phyloP scores from a whole-genome alignment of 768 basidiomycete species.

The Tricholoma bakamatsutake region DNA sequence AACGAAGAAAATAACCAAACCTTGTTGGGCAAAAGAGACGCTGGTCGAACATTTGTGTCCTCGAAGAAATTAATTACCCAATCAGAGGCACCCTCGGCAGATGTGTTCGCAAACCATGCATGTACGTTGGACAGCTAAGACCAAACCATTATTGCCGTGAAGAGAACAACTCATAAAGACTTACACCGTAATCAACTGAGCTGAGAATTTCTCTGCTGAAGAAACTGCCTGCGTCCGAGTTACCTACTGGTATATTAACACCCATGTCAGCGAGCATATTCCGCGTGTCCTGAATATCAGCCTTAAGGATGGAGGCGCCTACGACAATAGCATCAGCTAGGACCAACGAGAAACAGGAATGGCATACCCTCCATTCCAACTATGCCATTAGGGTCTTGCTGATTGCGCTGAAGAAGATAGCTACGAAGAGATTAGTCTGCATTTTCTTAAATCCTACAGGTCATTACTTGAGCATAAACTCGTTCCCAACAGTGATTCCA shows the following conservation, averaged over 20 bases:
- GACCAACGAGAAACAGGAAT: neutral
- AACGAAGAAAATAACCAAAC: slow-evolving; percentile 13
- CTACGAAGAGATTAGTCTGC: slow-evolving; percentile 27
- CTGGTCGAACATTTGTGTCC: slow-evolving; percentile 55
- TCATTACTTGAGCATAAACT: slow-evolving; percentile 72
- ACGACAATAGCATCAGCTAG: neutral
- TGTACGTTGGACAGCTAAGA: slow-evolving; percentile 84
- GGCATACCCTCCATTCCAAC: slow-evolving; percentile 41
- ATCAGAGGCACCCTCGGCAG: slow-evolving; percentile 60
- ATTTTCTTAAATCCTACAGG: neutral
- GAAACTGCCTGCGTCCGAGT: slow-evolving; percentile 81
- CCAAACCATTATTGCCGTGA: neutral
- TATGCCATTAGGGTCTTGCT: slow-evolving; percentile 50
- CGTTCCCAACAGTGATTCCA: slow-evolving; percentile 90
- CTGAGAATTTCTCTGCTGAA: slow-evolving; percentile 66
- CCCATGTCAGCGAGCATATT: slow-evolving; percentile 47
- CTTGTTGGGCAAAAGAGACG: slow-evolving; percentile 55
- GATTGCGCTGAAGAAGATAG: slow-evolving; percentile 45
- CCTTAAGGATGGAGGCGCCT: slow-evolving; percentile 57
- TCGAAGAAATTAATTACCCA: slow-evolving; percentile 86
- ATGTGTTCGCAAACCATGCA: slow-evolving; percentile 85
- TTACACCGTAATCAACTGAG: slow-evolving; percentile 62
- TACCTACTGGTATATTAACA: slow-evolving; percentile 66
- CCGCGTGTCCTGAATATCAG: slow-evolving; percentile 63
- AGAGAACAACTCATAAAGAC: slow-evolving; percentile 17